phyloP scores from a whole-genome alignment of 345 rosid species.

The Heritiera fomes region DNA sequence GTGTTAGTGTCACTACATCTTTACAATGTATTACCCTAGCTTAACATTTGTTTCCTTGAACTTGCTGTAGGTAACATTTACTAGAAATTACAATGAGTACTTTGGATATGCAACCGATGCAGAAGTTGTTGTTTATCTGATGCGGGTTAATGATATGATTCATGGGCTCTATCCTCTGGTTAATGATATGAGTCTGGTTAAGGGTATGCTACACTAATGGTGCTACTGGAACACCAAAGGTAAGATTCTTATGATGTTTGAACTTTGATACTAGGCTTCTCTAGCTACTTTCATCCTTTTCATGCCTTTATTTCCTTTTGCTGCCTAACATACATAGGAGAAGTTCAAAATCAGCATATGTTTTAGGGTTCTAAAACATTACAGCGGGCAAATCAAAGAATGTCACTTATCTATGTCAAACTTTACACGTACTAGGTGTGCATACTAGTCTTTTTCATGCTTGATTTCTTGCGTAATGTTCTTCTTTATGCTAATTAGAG shows the following conservation, averaged over 20 bases:
- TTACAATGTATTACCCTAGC: neutral
- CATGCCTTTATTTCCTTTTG: too few species aligned
- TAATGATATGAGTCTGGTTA: too few species aligned
- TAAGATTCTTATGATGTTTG: too few species aligned
- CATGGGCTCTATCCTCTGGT: slow-evolving; percentile 75
- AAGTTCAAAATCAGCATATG: too few species aligned
- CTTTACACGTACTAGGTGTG: slow-evolving; percentile 83
- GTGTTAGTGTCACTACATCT: neutral
- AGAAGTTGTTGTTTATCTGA: slow-evolving; percentile 82
- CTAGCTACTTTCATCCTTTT: too few species aligned
- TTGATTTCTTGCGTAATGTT: slow-evolving; percentile 6
- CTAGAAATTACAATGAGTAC: slow-evolving; percentile 86
- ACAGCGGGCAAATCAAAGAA: slow-evolving; percentile 73
- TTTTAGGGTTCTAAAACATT: slow-evolving; percentile 66
- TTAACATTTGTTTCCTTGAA: slow-evolving; percentile 2
- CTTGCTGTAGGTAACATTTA: slow-evolving; percentile 63
- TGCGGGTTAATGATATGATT: slow-evolving; percentile 91
- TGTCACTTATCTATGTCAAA: slow-evolving; percentile 85
- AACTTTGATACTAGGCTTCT: too few species aligned
- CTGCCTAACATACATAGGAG: too few species aligned
- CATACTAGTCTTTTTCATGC: neutral
- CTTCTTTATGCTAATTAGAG: slow-evolving; percentile 16
- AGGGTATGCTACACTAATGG: too few species aligned
- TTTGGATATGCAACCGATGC: slow-evolving; percentile 89
- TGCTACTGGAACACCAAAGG: too few species aligned